Conservation (phyloP, 148 eudicot genomes). For the Cornus florida region DNA sequence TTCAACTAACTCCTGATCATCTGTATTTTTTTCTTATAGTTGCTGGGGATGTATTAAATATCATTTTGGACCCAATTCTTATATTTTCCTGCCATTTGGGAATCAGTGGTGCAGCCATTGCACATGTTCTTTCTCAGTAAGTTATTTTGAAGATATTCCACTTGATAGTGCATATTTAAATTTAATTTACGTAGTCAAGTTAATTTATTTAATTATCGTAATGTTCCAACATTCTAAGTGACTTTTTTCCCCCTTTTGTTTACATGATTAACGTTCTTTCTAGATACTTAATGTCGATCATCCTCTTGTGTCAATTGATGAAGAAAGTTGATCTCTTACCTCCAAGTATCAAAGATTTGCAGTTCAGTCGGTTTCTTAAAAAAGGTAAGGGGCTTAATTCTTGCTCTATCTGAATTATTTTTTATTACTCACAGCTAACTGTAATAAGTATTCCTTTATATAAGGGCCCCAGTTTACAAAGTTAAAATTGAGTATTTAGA, state of each 20-base stretch:
- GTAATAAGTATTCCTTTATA: neutral
- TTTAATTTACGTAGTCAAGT: neutral
- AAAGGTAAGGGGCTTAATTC: constrained; percentile 45
- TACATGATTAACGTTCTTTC: neutral
- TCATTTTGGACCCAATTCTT: constrained; percentile 83
- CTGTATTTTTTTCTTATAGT: constrained; percentile 39
- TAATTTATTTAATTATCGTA: too few relatives aligned
- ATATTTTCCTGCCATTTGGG: constrained; percentile 72
- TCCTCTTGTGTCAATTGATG: constrained; percentile 64
- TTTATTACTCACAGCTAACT: neutral
- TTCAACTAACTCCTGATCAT: neutral
- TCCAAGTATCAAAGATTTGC: constrained; percentile 68
- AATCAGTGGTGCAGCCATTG: constrained; percentile 94
- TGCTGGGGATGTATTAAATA: constrained; percentile 74
- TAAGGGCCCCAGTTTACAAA: neutral
- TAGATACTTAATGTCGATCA: constrained; percentile 76
- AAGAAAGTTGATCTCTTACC: constrained; percentile 74
- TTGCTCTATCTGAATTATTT: neutral
- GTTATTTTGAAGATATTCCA: constrained; percentile 17
- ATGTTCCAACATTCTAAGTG: neutral
- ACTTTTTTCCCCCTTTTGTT: neutral
- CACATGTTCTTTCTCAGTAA: constrained; percentile 96
- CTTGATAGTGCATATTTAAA: neutral
- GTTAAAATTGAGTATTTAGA: too few relatives aligned
- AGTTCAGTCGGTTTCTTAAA: constrained; percentile 75